Base-by-base conservation (phyloP, 2,329 filamentous ascomycete genomes). In the Aureobasidium vineae region DNA sequence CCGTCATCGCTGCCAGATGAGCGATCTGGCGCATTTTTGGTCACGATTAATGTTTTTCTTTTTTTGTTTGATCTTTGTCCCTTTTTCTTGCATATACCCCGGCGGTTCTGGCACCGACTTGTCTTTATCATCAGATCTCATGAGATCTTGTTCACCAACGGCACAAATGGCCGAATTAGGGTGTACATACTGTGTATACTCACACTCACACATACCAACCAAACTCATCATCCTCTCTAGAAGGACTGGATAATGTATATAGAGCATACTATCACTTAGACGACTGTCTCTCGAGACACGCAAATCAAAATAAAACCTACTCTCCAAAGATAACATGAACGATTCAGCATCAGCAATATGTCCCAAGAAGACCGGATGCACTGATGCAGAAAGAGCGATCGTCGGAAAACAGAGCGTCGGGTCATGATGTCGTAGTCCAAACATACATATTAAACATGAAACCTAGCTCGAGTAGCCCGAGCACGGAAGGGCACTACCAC, bases 1-100 rank as follows among this genome's bases (percentile, higher is more conserved):
- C 73, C 60, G 71, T 77, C 26, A 67, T 77, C 33, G 73, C 74
- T n/a, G 72, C 73, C 11, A 67, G 56, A 28, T 72, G 66, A 71
- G 45, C 43, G n/a, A 26, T 19, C 5, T 28, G 36, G 52, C 11
- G 19, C 28, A 33, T 15, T 28, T 28, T n/a, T 33, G 59, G 31
- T 50, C n/a, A 63, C n/a, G 59, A 50, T 49, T 63, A 28, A 45
- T 41, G 38, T 63, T 63, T 63, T 63, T 19, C 5, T 50, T n/a
- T 49, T 38, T n/a, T 26, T 38, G 3, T 43, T 36, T 36, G 2
- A 23, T 7, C 40, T 26, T 63, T 63, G 38, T 45, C 23, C 3
- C 6, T 23, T 49, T 59, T 57, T 31, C 10, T 60, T 31, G 56
- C 56, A 60, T 45, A 60, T 60, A 60, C 56, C 56, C 56, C 23